Base-by-base conservation (phyloP, 176 grass and related monocot genomes). In the Zizania latifolia region DNA sequence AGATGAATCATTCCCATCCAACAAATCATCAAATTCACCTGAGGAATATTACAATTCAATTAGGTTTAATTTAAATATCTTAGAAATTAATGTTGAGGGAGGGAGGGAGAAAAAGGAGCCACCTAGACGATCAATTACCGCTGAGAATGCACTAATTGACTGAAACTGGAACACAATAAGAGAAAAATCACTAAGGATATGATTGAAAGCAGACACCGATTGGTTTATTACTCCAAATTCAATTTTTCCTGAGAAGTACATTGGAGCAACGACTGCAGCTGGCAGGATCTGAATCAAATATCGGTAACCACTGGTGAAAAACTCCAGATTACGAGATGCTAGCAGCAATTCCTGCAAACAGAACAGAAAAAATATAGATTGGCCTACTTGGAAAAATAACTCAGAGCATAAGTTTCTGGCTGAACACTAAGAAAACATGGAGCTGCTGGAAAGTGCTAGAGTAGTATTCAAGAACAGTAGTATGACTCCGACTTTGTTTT, bases 161-260 rank as follows among this genome's bases (percentile, higher is more conserved):
- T 98, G 94, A 91, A 98, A 98, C 27, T 92, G 94, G 74, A 89
- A 98, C 37, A 98, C 94, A 59, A 98, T 90, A 61, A 98, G 86
- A 85, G 94, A 98, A 13, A 98, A 98, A 88, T 98, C 94, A 86
- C 88, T 89, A 57, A 98, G 88, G 40, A 98, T 94, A 69, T 98
- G 94, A 58, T 98, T 94, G 65, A 98, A 98, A 85, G 94, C 94
- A 79, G 94, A 98, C 19, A 98, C 89, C 2, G 94, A 98, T 80
- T 94, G 94, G 72, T 98, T 98, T 83, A 98, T 98, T 62, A 94
- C 94, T 85, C 94, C 94, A 80, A 98, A 98, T 63, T 94, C 91
- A 5, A 98, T 94, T 83, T 98, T 94, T 88, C 91, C 91, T 81
- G 89, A 67, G 22, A 98, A 94, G 70, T 88, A 98, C 94, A 98